These are phyloP conservation scores for Actinidia arguta DNA, from an alignment of 179 eudicot genomes.

Conservation along the genomic window DNA sequence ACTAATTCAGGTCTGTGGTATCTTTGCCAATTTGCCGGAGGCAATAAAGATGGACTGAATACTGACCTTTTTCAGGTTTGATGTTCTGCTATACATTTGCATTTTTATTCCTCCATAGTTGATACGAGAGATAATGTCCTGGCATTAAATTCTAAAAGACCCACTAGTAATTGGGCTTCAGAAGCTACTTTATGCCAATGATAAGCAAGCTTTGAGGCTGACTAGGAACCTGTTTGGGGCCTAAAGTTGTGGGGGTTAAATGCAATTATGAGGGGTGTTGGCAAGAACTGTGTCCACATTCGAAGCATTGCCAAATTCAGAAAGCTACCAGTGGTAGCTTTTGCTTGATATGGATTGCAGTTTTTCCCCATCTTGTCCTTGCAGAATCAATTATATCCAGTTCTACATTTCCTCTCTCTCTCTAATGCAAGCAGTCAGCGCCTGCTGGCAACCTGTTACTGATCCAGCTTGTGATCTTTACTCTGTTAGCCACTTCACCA, in stretches of 20 bases:
- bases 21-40: constrained; percentile 86
- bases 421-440: no score
- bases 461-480: neutral
- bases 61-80: constrained; percentile 61
- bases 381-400: neutral
- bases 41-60: constrained; percentile 61
- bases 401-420: no score
- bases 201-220: neutral
- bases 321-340: neutral
- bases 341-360: neutral
- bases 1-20: constrained; percentile 87
- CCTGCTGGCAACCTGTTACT: no score
- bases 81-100: constrained; percentile 5
- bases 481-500: neutral
- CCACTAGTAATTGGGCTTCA: no score
- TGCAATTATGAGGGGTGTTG: neutral
- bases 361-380: neutral
- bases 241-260: neutral
- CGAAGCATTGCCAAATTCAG: neutral
- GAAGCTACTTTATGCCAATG: neutral
- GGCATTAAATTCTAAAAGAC: no score
- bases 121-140: no score
- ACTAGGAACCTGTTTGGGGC: neutral
- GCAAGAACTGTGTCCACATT: neutral
- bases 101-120: constrained; percentile 7